Percentiles rank a stretch among this genome's conserved stretches.
phyloP scores from a whole-genome alignment of 176 grass and related monocot species.

The Alopecurus myosuroides region DNA sequence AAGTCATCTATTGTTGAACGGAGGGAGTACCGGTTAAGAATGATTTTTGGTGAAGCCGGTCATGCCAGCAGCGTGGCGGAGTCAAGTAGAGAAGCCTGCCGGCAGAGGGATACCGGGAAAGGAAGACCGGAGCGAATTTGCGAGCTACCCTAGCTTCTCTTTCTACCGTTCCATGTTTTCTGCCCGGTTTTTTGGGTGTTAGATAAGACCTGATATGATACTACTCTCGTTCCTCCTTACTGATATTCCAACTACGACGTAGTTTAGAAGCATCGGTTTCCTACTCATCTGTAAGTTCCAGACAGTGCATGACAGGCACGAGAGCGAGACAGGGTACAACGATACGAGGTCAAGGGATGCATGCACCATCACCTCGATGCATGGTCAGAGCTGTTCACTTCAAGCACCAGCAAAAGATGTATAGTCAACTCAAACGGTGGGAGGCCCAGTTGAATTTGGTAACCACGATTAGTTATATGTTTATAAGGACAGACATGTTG shows the following conservation, averaged over 20 bases:
- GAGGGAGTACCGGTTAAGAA: no score
- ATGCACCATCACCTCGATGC: background rate
- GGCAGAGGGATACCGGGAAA: background rate
- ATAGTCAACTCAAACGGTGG: slow-evolving; percentile 10
- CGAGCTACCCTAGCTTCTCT: background rate
- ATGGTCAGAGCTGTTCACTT: slow-evolving; percentile 20
- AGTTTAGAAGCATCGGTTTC: background rate
- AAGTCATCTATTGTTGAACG: no score
- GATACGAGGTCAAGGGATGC: slow-evolving; percentile 6
- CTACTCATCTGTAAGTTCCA: background rate
- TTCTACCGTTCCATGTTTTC: background rate
- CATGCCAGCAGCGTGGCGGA: background rate
- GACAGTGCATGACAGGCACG: background rate
- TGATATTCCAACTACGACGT: background rate
- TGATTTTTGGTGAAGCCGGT: no score
- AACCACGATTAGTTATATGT: background rate
- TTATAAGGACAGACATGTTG: background rate
- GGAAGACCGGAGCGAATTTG: background rate
- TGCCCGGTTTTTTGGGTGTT: background rate
- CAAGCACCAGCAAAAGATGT: slow-evolving; percentile 12
- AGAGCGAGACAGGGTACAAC: background rate
- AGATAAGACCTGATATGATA: background rate
- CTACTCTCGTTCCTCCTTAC: background rate
- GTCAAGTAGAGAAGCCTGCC: background rate
- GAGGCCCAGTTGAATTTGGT: slow-evolving; percentile 7